Conservation (phyloP, 805 yeast genomes). For the Priceomyces haplophilus region DNA sequence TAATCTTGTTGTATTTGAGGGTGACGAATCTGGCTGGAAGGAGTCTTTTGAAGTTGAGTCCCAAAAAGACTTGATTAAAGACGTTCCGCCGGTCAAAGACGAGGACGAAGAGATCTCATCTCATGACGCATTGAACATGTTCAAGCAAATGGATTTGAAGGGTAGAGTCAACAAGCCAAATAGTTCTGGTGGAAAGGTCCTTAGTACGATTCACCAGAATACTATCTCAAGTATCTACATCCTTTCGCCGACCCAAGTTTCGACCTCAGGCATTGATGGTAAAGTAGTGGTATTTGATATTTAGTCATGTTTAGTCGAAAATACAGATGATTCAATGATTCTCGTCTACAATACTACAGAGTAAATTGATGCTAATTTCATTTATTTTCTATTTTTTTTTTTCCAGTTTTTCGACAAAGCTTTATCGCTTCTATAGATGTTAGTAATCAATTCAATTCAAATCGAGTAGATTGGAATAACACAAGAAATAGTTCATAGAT, state of each 20-base stretch:
- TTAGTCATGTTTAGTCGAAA: conserved; percentile 6
- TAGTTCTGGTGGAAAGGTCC: conserved; percentile 33
- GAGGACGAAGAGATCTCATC: conserved; percentile 59
- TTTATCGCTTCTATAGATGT: not conserved
- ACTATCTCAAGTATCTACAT: conserved; percentile 68
- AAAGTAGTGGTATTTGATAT: conserved; percentile 70
- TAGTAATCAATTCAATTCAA: not conserved
- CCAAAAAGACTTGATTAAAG: conserved; percentile 43
- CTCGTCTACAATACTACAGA: not conserved
- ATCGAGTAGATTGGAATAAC: not conserved
- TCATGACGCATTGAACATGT: conserved; percentile 85
- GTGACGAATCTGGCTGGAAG: conserved; percentile 61
- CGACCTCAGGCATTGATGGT: conserved; percentile 86
- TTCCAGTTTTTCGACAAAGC: not conserved
- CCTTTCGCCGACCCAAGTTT: conserved; percentile 45
- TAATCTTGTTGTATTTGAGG: conserved; percentile 82
- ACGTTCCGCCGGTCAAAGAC: conserved; percentile 32
- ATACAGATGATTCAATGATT: not conserved
- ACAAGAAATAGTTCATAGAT: not conserved
- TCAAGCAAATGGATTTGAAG: conserved; percentile 91
- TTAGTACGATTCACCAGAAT: conserved; percentile 86
- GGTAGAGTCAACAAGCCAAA: conserved; percentile 60
- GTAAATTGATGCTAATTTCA: not conserved
- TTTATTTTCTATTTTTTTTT: not conserved
- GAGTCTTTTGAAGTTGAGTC: conserved; percentile 56